Evolutionary conservation across 2,329 filamentous ascomycete genomes (phyloP), one percentile per base, ranked within the genome.

Genomic region (Aspergillus sp.): DNA sequence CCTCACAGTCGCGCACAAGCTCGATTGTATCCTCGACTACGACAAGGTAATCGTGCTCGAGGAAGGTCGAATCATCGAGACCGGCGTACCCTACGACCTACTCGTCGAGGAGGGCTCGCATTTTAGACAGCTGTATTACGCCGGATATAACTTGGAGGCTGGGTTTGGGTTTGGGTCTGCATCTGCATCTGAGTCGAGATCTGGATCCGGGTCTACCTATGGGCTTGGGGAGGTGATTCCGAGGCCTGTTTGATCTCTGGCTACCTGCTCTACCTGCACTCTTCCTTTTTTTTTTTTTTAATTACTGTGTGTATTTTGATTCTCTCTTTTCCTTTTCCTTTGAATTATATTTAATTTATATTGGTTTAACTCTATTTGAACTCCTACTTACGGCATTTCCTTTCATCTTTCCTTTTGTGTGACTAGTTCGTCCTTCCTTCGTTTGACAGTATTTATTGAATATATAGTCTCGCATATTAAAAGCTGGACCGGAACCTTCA

Each of bases 1-100:
- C 55, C 76, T 86, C 51, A 77, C 80, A 0, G 80, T 86, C 2
- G 82, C 82, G 5, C 83, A 86, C 69, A 81, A 82, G 27, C 73
- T 86, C 43, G 78, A 83, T 39, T 75, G 73, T 0, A 75, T 76
- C 45, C 68, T 76, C 3, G 73, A 76, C 58, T 76, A 70, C 51
- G 74, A 77, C 58, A 73, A 70, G 43, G 66, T 76, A 27, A 66
- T 73, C 9, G 68, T 77, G 27, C 65, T 76, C 11, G 73, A 76
- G 12, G 67, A 64, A 6, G 73, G 74, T 21, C 65, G 64, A 23
- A 55, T 77, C 33, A 62, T 75, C 19, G 74, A 75, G 55, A 71
- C 62, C 15, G 73, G 73, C 12, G 70, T 71, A 44, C 74, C 76
- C 0, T 70, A 71, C 57, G 62, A 61, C 4, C 60, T 74, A 17